Evolutionary conservation across 345 rosid species (phyloP), one percentile per base, ranked within the genome.

Genomic region (Salix caprea): DNA sequence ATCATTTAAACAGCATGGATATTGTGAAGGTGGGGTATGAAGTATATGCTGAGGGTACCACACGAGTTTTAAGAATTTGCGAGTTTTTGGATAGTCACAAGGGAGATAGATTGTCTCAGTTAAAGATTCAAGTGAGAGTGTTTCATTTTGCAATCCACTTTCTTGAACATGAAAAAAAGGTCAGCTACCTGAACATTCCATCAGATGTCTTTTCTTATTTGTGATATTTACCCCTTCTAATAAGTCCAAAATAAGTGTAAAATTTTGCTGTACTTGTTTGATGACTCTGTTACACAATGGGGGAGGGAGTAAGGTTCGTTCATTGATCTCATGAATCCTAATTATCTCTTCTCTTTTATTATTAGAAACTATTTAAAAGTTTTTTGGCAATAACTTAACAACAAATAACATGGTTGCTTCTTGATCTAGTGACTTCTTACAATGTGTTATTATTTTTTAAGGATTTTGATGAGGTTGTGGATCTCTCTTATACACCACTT

Each of bases 41-140:
- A 88, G 92, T 95, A 79, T 91, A 90, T 87, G 96, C 99, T 30
- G 94, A 92, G 76, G 97, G 99, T 82, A 89, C 85, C 32, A 91
- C 90, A 39, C 89, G 99, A 60, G 94, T 95, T 75, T 80, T 95
- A 79, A 88, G 94, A 73, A 84, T 95, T 82, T 92, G 96, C 78
- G 92, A 89, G 83, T 77, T 72, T 82, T 86, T 90, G 64, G 84
- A 86, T 72, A 75, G 88, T 71, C 89, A 48, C 69, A 88, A 85
- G 77, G 88, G 50, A 67, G 85, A 83, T 73, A 77, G 67, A 75
- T 67, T 69, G 75, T 76, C 79, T 32, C 83, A 81, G 71, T 88
- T 92, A 70, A 92, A 90, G 83, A 81, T 91, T 75, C 92, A 87
- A 71, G 80, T 94, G 75, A 89, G 94, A 83, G 79, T 92, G 67